Percentiles rank a stretch among this genome's conserved stretches.
Evolutionary conservation across 345 rosid genomes (phyloP).

Genomic region (Populus deltoides): DNA sequence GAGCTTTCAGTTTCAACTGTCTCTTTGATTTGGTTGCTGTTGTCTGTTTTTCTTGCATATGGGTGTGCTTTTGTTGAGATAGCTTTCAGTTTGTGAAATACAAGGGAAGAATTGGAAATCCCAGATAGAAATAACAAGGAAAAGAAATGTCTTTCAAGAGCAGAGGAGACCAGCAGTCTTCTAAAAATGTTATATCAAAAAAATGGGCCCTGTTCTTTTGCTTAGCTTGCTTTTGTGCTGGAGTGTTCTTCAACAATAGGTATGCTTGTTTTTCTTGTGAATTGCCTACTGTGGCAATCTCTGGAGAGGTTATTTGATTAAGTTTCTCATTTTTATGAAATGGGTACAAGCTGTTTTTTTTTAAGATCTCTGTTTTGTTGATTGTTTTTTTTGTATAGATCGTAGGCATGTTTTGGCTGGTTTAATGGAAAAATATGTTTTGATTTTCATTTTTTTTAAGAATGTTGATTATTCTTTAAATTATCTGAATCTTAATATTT

Average conservation of each 20-base stretch:
- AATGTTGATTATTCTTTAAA: not conserved
- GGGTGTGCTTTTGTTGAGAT: conserved; percentile 16
- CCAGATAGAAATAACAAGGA: not conserved
- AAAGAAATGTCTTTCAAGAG: conserved; percentile 56
- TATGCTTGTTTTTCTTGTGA: conserved; percentile 16
- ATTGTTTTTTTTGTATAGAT: not conserved
- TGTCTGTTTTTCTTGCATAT: conserved; percentile 10
- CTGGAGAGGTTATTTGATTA: conserved; percentile 2
- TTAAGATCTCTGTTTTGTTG: conserved; percentile 19
- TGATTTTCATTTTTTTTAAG: not conserved
- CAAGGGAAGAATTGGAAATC: not conserved
- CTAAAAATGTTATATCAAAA: conserved; percentile 51
- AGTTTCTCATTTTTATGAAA: not conserved
- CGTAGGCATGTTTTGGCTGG: conserved; percentile 2
- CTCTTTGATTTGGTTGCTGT: conserved; percentile 12
- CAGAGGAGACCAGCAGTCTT: conserved; percentile 53
- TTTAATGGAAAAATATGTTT: not conserved
- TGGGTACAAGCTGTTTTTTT: conserved; percentile 3
- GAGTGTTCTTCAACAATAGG: conserved; percentile 86
- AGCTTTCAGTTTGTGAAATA: conserved; percentile 9
- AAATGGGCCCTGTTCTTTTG: conserved; percentile 79
- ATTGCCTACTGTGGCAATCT: not conserved
- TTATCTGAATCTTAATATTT: not conserved
- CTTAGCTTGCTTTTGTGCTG: conserved; percentile 73
- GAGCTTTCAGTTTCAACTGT: conserved; percentile 3